phyloP scores from a whole-genome alignment of 495 filamentous ascomycete species.

The Penicillium flavigenum region DNA sequence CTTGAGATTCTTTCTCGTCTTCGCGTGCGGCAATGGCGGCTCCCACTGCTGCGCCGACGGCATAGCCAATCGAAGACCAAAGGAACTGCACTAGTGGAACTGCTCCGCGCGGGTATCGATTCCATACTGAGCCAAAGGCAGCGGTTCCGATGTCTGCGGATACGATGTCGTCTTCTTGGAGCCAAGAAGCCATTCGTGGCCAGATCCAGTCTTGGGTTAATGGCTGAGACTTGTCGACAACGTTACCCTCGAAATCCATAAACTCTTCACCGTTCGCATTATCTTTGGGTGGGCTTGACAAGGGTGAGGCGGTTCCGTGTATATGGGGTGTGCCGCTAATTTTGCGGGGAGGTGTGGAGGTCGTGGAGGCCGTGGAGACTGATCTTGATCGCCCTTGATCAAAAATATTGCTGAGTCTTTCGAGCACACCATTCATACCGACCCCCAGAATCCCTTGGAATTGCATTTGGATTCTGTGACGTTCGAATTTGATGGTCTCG shows the following conservation, averaged over 20 bases:
- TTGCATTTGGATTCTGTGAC: conserved; percentile 4
- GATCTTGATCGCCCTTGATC: neutral
- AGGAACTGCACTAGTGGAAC: conserved; percentile 11
- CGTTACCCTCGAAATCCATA: neutral
- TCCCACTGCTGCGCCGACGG: conserved; percentile 16
- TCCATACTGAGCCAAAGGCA: conserved; percentile 10
- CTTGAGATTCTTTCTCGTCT: neutral
- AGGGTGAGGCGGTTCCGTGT: neutral
- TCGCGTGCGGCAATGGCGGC: conserved; percentile 15
- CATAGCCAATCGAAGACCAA: conserved; percentile 19
- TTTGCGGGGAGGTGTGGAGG: neutral
- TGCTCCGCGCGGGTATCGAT: conserved; percentile 8
- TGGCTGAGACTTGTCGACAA: neutral
- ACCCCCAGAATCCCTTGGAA: neutral
- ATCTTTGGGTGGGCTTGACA: neutral
- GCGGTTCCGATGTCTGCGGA: conserved; percentile 15
- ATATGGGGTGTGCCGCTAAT: neutral
- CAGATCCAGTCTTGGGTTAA: conserved; percentile 15
- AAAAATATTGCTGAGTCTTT: conserved; percentile 1
- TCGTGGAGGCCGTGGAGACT: neutral
- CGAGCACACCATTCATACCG: conserved; percentile 6
- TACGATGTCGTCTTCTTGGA: conserved; percentile 18
- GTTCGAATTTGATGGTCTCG: conserved; percentile 12
- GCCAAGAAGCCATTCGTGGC: conserved; percentile 15
- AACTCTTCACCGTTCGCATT: neutral